A percentile compares a stretch with the other conserved stretches of the same genome.
phyloP scores from a whole-genome alignment of 306 rosid genomes.

The Geum urbanum region DNA sequence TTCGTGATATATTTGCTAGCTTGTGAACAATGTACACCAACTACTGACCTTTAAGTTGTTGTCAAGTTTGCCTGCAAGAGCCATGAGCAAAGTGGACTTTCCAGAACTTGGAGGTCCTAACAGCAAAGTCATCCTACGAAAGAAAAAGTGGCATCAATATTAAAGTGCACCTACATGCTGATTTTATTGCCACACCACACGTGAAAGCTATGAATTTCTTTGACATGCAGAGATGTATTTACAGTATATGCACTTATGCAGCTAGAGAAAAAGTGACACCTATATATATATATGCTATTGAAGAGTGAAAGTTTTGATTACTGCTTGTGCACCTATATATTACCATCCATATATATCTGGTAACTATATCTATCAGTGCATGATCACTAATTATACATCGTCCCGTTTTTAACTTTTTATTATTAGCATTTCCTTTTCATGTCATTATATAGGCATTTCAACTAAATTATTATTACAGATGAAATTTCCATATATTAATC shows the following conservation, averaged over 20 bases:
- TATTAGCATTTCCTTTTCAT: not conserved
- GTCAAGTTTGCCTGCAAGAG: conserved; percentile 84
- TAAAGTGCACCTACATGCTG: conserved; percentile 9
- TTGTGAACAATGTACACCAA: conserved; percentile 21
- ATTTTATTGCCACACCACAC: conserved; percentile 28
- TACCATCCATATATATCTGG: not conserved
- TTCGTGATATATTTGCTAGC: conserved; percentile 2
- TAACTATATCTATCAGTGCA: not conserved
- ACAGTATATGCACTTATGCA: not conserved
- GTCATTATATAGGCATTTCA: not conserved
- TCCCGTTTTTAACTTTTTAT: not conserved
- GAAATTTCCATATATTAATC: not conserved
- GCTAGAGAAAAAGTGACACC: no score
- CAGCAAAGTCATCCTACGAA: conserved; percentile 80
- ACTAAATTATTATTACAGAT: not conserved
- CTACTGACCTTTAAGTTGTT: conserved; percentile 46
- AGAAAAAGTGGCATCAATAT: not conserved
- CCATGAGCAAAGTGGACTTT: conserved; percentile 67
- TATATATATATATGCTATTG: not conserved
- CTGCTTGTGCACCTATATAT: not conserved
- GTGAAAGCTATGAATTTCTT: conserved; percentile 31
- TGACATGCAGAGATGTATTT: not conserved
- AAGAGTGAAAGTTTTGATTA: not conserved
- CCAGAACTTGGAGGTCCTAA: conserved; percentile 92
- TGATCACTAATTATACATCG: not conserved